A percentile compares a stretch with the other conserved stretches of the same genome.
These are phyloP conservation scores for Leptomonas seymouri DNA, from an alignment of 208 protist species.

Conservation along the genomic window DNA sequence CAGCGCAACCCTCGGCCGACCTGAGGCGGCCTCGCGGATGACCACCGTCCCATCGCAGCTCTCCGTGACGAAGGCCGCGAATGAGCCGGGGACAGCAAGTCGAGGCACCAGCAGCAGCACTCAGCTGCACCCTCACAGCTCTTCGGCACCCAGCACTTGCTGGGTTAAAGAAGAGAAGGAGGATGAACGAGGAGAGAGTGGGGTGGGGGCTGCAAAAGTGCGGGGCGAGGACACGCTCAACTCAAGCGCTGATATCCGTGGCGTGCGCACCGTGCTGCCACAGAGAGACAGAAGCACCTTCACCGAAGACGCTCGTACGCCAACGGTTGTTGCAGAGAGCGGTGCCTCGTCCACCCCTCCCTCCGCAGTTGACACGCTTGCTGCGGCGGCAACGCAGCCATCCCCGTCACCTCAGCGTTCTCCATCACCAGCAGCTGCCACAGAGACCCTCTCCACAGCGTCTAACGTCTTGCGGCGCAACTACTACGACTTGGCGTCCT, in stretches of 20 bases:
- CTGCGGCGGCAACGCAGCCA: not conserved
- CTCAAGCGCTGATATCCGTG: too few relatives aligned
- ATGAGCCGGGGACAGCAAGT: not conserved
- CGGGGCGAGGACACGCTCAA: too few relatives aligned
- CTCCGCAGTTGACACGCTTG: not conserved
- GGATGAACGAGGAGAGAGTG: not conserved
- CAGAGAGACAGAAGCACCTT: too few relatives aligned
- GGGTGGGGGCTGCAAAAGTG: too few relatives aligned
- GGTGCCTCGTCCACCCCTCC: not conserved
- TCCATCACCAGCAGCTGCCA: not conserved
- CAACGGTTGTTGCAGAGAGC: too few relatives aligned
- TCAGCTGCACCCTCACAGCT: not conserved
- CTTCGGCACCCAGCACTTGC: not conserved
- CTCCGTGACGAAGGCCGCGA: not conserved
- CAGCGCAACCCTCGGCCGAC: not conserved
- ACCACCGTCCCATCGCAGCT: not conserved
- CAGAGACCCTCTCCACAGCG: not conserved
- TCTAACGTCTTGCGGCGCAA: conserved; percentile 15
- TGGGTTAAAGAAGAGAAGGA: not conserved
- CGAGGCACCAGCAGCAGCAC: conserved; percentile 5
- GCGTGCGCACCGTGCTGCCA: too few relatives aligned
- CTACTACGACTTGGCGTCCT: conserved; percentile 32
- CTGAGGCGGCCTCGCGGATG: not conserved
- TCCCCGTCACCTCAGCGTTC: not conserved
- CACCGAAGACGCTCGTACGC: too few relatives aligned